Evolutionary conservation across 352 stramenopile genomes (phyloP).

Genomic region (Globisporangium paroecandrum): DNA sequence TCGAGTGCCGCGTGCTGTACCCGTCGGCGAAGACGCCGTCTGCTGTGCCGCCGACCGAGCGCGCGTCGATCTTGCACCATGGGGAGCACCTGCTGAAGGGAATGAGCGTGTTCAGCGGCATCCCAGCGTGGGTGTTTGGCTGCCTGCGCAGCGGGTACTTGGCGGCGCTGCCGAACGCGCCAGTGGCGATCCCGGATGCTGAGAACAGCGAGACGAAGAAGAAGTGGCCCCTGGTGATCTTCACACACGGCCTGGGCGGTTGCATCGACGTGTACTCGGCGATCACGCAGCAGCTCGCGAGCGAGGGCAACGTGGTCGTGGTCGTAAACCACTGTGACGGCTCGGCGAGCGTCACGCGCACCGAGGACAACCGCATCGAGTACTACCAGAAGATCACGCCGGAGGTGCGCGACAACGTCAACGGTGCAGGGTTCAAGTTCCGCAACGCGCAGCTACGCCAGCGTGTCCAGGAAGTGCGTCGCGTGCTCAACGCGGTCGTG

Average conservation of each 20-base stretch:
- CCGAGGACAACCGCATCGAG: conserved; percentile 32
- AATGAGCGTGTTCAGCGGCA: conserved; percentile 40
- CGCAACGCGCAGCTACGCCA: conserved; percentile 56
- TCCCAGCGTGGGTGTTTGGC: conserved; percentile 53
- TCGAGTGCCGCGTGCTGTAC: conserved; percentile 73
- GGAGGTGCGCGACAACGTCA: conserved; percentile 40
- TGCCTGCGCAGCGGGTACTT: conserved; percentile 50
- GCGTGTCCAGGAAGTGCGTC: conserved; percentile 47
- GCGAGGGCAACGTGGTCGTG: conserved; percentile 52
- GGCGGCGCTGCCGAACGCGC: conserved; percentile 36
- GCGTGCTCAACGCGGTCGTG: conserved; percentile 37
- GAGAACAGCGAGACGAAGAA: background rate
- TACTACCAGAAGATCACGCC: conserved; percentile 62
- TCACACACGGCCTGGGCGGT: conserved; percentile 58
- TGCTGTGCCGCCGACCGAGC: conserved; percentile 4
- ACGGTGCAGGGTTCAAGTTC: conserved; percentile 53
- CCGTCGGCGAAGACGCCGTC: conserved; percentile 26
- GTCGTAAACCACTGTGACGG: conserved; percentile 61
- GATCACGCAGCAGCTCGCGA: conserved; percentile 66
- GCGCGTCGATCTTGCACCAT: conserved; percentile 43
- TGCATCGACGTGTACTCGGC: conserved; percentile 61
- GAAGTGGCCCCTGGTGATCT: conserved; percentile 55
- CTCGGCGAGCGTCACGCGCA: conserved; percentile 53
- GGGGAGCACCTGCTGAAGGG: conserved; percentile 48
- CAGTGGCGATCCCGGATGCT: conserved; percentile 21